These are phyloP conservation scores for Mycena rosella DNA, from an alignment of 768 basidiomycete genomes.

Conservation along the genomic window DNA sequence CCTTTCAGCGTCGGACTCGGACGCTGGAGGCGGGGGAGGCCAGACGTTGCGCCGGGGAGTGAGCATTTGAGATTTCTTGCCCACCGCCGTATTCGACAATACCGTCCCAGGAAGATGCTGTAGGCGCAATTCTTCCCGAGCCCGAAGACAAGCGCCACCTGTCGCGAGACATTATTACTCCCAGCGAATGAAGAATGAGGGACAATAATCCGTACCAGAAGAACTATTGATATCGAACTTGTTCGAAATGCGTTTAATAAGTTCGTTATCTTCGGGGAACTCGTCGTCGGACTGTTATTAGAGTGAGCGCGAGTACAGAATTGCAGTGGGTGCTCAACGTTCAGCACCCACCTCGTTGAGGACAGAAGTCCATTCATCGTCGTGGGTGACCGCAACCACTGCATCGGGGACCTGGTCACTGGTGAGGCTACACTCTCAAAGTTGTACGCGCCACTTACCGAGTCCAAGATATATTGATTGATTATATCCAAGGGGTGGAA, in stretches of 20 bases:
- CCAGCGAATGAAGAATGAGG: too few species aligned
- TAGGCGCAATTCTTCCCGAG: too few species aligned
- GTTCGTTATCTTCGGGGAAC: neutral
- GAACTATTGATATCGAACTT: neutral
- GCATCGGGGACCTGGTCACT: neutral
- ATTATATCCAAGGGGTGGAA: slow-evolving; percentile 9
- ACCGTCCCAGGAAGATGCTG: too few species aligned
- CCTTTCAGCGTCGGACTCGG: slow-evolving; percentile 16
- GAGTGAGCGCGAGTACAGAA: neutral
- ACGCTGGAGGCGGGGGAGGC: slow-evolving; percentile 32
- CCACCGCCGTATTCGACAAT: too few species aligned
- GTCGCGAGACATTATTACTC: too few species aligned
- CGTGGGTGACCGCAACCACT: slow-evolving; percentile 16
- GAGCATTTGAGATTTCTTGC: too few species aligned
- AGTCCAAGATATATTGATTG: slow-evolving; percentile 9
- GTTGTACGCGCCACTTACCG: neutral
- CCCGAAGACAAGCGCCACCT: too few species aligned
- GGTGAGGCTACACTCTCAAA: neutral
- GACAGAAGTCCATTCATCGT: slow-evolving; percentile 10
- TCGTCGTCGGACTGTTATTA: neutral
- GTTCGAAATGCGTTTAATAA: neutral
- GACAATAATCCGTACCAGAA: too few species aligned
- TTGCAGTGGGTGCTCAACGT: neutral
- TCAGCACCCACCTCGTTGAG: neutral
- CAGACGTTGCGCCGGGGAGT: slow-evolving; percentile 35